These are phyloP conservation scores for Gomphus bonarii DNA, from an alignment of 1,284 basidiomycete species.

Conservation along the genomic window DNA sequence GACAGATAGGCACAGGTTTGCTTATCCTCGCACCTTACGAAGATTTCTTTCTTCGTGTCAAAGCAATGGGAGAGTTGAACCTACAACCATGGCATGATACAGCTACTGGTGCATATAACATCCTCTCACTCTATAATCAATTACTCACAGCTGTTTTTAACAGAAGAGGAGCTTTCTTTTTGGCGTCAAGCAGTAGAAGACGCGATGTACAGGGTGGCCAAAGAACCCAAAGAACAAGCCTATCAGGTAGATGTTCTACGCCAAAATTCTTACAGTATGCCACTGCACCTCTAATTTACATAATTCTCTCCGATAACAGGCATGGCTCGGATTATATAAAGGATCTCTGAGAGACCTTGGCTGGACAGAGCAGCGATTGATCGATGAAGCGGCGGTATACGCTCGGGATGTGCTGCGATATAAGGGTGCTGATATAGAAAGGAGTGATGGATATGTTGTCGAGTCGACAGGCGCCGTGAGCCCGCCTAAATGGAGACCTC, in stretches of 20 bases:
- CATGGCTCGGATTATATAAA: slow-evolving; percentile 55
- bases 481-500: slow-evolving; percentile 21
- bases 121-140: neutral
- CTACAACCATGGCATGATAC: slow-evolving; percentile 21
- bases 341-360: slow-evolving; percentile 28
- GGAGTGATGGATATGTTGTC: neutral
- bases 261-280: slow-evolving; percentile 1
- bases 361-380: slow-evolving; percentile 34
- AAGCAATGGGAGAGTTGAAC: slow-evolving; percentile 32
- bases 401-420: slow-evolving; percentile 34
- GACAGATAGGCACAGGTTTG: slow-evolving; percentile 40
- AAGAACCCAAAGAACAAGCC: slow-evolving; percentile 35
- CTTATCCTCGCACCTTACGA: slow-evolving; percentile 49
- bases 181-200: slow-evolving; percentile 15
- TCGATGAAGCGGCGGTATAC: slow-evolving; percentile 35
- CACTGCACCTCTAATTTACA: neutral
- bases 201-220: slow-evolving; percentile 21
- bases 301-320: slow-evolving; percentile 14
- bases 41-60: slow-evolving; percentile 37
- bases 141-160: neutral
- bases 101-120: slow-evolving; percentile 13
- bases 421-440: slow-evolving; percentile 11
- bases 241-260: slow-evolving; percentile 23
- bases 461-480: neutral
- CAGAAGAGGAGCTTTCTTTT: neutral